Evolutionary conservation across 169 alveolate species (phyloP), one percentile per base, ranked within the genome.

Genomic region (Cryptosporidium meleagridis): DNA sequence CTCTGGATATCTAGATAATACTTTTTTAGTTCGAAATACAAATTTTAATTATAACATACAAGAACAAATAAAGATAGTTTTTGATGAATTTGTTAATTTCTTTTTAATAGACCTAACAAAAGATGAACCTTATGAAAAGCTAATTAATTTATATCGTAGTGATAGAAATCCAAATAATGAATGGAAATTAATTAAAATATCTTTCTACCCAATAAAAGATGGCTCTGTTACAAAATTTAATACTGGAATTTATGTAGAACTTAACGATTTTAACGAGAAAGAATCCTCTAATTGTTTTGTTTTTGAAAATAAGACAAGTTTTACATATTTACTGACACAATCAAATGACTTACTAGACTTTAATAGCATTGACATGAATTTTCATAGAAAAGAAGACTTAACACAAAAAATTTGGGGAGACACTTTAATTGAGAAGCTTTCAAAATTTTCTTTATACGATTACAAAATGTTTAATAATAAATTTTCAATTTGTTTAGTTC

Each of bases 121-220:
- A 3, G 1, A 10, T 37, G 45, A 26, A 21, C 39, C 67, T 4
- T 70, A 16, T 52, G 58, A 21, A 7, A 58, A 48, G 23, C 48
- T 70, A 21, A 23, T 70, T 8, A 70, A 70, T 70, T 29, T 70
- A 70, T 69, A 69, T 39, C 48, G 12, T 44, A 45, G 6, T 26
- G 58, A 70, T 18, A 10, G 14, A 26, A 16, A 21, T n/a, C 68
- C 45, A 5, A 70, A 52, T 21, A 41, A 33, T 6, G 41, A 26
- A 23, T 70, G 85, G 85, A 58, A 23, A 10, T n/a, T 70, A 45
- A 48, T 51, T 29, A 29, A 70, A 21, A 70, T 70, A 70, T 45
- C 67, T 39, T 45, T 70, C n/a, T 41, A 55, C 26, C 31, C 67
- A 26, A 3, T 58, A 45, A 18, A 14, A 69, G 18, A 18, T 16